Evolutionary conservation across 208 protist genomes (phyloP).

Genomic region (Crithidia sp.): DNA sequence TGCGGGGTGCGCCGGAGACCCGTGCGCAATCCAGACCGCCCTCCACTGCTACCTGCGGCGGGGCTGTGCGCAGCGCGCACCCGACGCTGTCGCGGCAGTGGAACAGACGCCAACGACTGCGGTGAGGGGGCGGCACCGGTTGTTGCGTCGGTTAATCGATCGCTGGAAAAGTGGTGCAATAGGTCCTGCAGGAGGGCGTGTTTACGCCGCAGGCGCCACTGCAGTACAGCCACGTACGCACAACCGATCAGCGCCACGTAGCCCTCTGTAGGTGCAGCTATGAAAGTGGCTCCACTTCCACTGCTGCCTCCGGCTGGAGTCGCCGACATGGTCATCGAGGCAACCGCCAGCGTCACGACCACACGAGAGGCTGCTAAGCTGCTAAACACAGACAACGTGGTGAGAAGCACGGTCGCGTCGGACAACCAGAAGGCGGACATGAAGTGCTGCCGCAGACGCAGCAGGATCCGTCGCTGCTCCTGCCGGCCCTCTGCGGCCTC

Average conservation of each 20-base stretch:
- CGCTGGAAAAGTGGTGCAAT: not conserved
- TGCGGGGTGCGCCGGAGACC: not conserved
- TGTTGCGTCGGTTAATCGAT: too few species aligned
- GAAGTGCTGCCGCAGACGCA: constrained; percentile 12
- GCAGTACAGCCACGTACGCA: constrained; percentile 2
- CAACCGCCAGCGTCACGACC: constrained; percentile 10
- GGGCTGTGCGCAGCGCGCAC: not conserved
- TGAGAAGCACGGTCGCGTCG: not conserved
- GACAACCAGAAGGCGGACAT: constrained; percentile 19
- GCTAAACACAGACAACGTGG: constrained; percentile 14
- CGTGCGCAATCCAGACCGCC: not conserved
- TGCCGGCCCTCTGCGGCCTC: not conserved
- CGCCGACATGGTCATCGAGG: not conserved
- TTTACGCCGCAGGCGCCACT: constrained; percentile 2
- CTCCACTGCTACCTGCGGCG: too few species aligned
- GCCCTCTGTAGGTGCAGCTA: constrained; percentile 6
- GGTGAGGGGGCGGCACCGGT: too few species aligned
- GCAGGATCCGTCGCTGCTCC: constrained; percentile 1
- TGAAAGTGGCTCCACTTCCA: not conserved
- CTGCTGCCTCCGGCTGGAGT: not conserved
- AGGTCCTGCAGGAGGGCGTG: not conserved
- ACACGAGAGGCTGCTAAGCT: constrained; percentile 14
- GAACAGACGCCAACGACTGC: not conserved
- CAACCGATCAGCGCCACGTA: constrained; percentile 18
- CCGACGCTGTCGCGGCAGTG: constrained; percentile 5